Percentiles rank a stretch among this genome's conserved stretches.
phyloP scores from a whole-genome alignment of 2,329 filamentous ascomycete species.

The Fusarium multiceps region DNA sequence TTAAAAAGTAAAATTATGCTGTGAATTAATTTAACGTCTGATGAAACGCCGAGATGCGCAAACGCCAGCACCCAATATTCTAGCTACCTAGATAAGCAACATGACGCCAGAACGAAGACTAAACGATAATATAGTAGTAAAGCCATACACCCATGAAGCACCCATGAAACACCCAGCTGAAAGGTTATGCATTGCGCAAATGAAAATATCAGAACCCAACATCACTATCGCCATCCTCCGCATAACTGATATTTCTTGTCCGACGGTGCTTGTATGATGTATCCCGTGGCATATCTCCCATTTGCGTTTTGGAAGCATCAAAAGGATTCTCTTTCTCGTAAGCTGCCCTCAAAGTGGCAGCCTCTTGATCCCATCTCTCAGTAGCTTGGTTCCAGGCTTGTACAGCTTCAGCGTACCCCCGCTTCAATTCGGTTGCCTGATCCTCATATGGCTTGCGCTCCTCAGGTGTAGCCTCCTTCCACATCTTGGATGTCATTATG shows the following conservation, averaged over 20 bases:
- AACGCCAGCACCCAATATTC: constrained; percentile 23
- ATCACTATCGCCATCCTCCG: constrained; percentile 50
- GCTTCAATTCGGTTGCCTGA: constrained; percentile 76
- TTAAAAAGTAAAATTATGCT: not conserved
- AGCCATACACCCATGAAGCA: constrained; percentile 17
- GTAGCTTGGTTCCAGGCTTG: constrained; percentile 70
- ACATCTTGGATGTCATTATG: constrained; percentile 87
- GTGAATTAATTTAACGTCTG: constrained; percentile 5
- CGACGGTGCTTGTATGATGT: constrained; percentile 51
- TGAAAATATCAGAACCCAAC: constrained; percentile 33
- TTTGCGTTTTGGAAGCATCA: constrained; percentile 38
- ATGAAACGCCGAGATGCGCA: constrained; percentile 9
- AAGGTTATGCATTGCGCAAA: constrained; percentile 16
- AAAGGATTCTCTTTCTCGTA: constrained; percentile 66
- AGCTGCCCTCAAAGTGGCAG: constrained; percentile 62
- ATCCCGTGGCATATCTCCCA: constrained; percentile 39
- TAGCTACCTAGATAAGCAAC: not conserved
- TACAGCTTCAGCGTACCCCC: constrained; percentile 68
- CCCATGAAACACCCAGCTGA: constrained; percentile 19
- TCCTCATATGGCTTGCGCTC: constrained; percentile 82
- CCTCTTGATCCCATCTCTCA: constrained; percentile 77
- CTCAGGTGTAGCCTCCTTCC: constrained; percentile 79
- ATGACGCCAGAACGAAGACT: not conserved
- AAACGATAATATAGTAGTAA: constrained; percentile 3
- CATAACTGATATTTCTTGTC: constrained; percentile 53